A percentile compares a stretch with the other conserved stretches of the same genome.
Evolutionary conservation across 2,329 filamentous ascomycete genomes (phyloP).

Genomic region (Cytospora mali): DNA sequence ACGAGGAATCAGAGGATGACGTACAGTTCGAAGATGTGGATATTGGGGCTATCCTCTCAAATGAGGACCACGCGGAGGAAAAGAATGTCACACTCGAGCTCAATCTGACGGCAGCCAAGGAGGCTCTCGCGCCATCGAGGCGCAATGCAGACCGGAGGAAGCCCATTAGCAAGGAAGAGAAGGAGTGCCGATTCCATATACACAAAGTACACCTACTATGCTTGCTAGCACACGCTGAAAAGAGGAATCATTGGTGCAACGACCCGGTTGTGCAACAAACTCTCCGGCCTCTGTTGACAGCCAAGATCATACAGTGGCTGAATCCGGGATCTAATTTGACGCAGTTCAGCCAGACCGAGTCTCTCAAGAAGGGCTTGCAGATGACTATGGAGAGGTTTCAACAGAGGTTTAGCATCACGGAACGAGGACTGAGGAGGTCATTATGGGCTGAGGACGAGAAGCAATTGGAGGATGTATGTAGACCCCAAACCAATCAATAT

Average conservation of each 20-base stretch:
- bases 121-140: slow-evolving; percentile 37
- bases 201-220: slow-evolving; percentile 88
- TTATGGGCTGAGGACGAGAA: slow-evolving; percentile 74
- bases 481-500: background rate
- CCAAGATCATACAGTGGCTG: slow-evolving; percentile 67
- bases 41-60: slow-evolving; percentile 38
- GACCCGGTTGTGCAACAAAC: slow-evolving; percentile 66
- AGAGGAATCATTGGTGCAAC: slow-evolving; percentile 89
- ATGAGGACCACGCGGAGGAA: slow-evolving; percentile 30
- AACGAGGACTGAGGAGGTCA: slow-evolving; percentile 68
- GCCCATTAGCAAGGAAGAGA: slow-evolving; percentile 57
- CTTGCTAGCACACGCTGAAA: slow-evolving; percentile 74
- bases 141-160: slow-evolving; percentile 49
- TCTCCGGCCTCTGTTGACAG: slow-evolving; percentile 66
- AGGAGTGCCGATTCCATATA: slow-evolving; percentile 65
- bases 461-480: slow-evolving; percentile 58
- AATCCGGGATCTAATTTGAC: slow-evolving; percentile 67
- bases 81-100: slow-evolving; percentile 49
- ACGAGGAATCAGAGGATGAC: slow-evolving; percentile 46
- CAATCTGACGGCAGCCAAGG: slow-evolving; percentile 53
- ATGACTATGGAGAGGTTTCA: slow-evolving; percentile 69
- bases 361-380: slow-evolving; percentile 77
- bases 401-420: slow-evolving; percentile 69
- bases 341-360: slow-evolving; percentile 76
- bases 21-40: slow-evolving; percentile 54